Base-by-base conservation (phyloP, 352 stramenopile species). In the Hyaloperonospora brassicae region DNA sequence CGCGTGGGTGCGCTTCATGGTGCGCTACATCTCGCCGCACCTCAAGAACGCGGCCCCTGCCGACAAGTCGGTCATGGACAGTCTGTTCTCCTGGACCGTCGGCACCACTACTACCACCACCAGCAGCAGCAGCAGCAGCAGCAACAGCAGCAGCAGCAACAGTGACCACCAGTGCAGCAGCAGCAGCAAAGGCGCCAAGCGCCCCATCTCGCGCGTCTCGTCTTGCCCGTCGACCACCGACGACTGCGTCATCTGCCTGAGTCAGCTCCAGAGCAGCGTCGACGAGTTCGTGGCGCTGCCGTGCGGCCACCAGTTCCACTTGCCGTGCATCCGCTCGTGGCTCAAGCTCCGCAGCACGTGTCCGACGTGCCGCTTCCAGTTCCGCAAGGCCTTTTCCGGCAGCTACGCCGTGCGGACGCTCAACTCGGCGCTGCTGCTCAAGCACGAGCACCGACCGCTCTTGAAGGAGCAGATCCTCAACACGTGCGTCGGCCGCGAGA, bases 251-350 rank as follows among this genome's bases (percentile, higher is more conserved):
- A 96, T 98, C 54, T 98, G 94, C 70, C 81, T 98, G 31, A 88
- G 75, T 47, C 87, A 96, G 41, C 88, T 75, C 0, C 31, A 69
- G 38, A 36, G 22, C 39, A 50, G 59, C n/a, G 52, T 90, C 48
- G 69, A 92, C 14, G 61, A 63, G 30, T 72, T 92, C 14, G 81
- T 94, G 35, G 61, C 75, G 42, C 70, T 98, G 34, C 87, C 91
- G 12, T 98, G 93, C 62, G 75, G 79, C 42, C 95, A 98, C 72
- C 61, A 86, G 39, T 98, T 97, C 69, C 94, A 98, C 64, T 62
- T 87, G 24, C 69, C 79, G 39, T 98, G 95, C 73, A 89, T 98
- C 57, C 62, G 85, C 38, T 88, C 80, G 36, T 98, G 95, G 94
- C 87, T 97, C 38, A 75, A 89, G 54, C 88, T 94, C 50, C 87